These are phyloP conservation scores for Coniella lustricola DNA, from an alignment of 2,329 filamentous ascomycete species.

Conservation along the genomic window DNA sequence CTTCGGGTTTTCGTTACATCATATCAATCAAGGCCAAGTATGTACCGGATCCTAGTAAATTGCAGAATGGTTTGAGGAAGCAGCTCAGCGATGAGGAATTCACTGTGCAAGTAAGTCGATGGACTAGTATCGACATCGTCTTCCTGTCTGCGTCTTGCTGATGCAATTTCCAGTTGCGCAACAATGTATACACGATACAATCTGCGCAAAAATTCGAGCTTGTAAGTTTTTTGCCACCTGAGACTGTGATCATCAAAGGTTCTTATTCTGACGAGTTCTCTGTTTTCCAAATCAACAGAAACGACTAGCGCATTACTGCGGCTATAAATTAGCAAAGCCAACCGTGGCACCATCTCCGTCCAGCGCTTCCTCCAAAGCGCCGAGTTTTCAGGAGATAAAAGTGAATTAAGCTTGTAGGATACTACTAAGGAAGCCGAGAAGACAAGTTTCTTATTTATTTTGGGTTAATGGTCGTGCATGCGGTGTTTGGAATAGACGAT, in stretches of 20 bases:
- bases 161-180: not conserved
- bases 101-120: constrained; percentile 1
- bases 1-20: too few species aligned
- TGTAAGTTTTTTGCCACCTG: not conserved
- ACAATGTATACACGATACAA: constrained; percentile 5
- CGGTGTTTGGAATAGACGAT: too few species aligned
- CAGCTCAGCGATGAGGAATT: not conserved
- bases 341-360: not conserved
- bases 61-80: not conserved
- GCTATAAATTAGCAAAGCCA: not conserved
- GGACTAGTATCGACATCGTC: too few species aligned
- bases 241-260: not conserved
- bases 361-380: not conserved
- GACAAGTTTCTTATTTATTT: too few species aligned
- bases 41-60: not conserved
- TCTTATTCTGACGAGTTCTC: not conserved
- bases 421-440: too few species aligned
- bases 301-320: not conserved
- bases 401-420: not conserved
- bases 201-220: constrained; percentile 2
- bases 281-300: not conserved
- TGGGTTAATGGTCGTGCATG: too few species aligned
- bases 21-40: not conserved
- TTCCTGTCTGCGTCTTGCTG: not conserved
- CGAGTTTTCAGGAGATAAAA: not conserved